Base-by-base conservation (phyloP, 208 protist genomes). In the Leishmania martiniquensis region DNA sequence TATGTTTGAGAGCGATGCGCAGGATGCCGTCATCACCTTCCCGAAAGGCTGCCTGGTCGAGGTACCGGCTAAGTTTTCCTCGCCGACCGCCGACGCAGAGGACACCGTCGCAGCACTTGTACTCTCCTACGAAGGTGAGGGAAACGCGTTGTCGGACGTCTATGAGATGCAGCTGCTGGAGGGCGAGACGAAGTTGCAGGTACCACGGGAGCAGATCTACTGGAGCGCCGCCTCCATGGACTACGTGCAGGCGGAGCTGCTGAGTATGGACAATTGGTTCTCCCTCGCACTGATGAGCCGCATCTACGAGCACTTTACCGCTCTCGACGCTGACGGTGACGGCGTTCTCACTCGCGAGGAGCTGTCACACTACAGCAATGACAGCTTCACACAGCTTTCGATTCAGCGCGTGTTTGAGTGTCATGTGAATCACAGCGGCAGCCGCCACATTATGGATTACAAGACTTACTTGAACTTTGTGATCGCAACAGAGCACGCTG, bases 381-480 rank as follows among this genome's bases (percentile, higher is more conserved):
- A 85, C 71, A 96, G 91, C 77, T 97, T 96, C 72, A 96, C 93
- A 0, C 80, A 84, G 39, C 77, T 98, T 32, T 92, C 91, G 3
- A 92, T 98, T 70, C 80, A 96, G 42, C 91, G 95, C 29, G 87
- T 95, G 13, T 98, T 98, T 86, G 93, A 98, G 78, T 93, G 94
- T 59, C 91, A 98, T 81, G 94, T 97, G 37, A 86, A 83, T 13
- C 91, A 95, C 69, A 95, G 83, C 72, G 85, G 88, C 42, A 77
- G 76, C 29, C 78, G 86, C 1, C 89, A 94, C 74, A 87, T 97
- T 57, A 98, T 98, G 91, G 93, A 98, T 78, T 98, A 96, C 85
- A 97, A 97, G 77, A 94, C 89, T 4, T 98, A 96, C 73, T 77
- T 98, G 17, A 93, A 98, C 80, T 98, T 98, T 91, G 94, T 98